These are phyloP conservation scores for Verbena officinalis DNA, from an alignment of 257 asterid species.

Conservation along the genomic window DNA sequence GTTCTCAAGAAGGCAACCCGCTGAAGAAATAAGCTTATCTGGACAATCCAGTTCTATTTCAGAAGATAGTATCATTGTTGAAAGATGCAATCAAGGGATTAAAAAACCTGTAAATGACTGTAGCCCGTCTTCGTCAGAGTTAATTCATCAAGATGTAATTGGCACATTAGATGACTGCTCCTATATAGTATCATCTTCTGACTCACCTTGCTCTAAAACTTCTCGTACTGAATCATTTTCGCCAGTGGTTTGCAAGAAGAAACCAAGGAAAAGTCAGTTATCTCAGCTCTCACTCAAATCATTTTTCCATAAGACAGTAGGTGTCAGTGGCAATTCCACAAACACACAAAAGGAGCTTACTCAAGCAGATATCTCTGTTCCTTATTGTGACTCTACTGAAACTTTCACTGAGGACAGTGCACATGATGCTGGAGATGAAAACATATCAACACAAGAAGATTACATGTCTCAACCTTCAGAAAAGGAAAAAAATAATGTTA, in stretches of 20 bases:
- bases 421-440: conserved; percentile 33
- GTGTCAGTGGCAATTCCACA: conserved; percentile 29
- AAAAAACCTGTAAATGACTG: conserved; percentile 39
- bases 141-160: conserved; percentile 29
- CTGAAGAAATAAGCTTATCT: conserved; percentile 42
- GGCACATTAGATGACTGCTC: conserved; percentile 33
- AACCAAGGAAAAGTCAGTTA: conserved; percentile 55
- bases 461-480: conserved; percentile 42
- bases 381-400: conserved; percentile 36
- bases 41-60: conserved; percentile 46
- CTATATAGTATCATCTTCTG: conserved; percentile 33
- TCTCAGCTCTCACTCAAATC: conserved; percentile 91
- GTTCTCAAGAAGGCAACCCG: conserved; percentile 61
- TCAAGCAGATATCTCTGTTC: conserved; percentile 42
- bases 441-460: conserved; percentile 38
- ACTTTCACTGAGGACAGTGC: conserved; percentile 33
- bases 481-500: conserved; percentile 45
- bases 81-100: conserved; percentile 38
- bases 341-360: conserved; percentile 41
- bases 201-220: conserved; percentile 30
- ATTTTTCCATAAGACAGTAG: conserved; percentile 62
- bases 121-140: conserved; percentile 35
- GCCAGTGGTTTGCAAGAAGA: conserved; percentile 51
- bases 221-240: conserved; percentile 37
- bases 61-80: conserved; percentile 36